A percentile compares a stretch with the other conserved stretches of the same genome.
Evolutionary conservation across 1,284 basidiomycete genomes (phyloP).

Genomic region (Ganoderma leucocontextum): DNA sequence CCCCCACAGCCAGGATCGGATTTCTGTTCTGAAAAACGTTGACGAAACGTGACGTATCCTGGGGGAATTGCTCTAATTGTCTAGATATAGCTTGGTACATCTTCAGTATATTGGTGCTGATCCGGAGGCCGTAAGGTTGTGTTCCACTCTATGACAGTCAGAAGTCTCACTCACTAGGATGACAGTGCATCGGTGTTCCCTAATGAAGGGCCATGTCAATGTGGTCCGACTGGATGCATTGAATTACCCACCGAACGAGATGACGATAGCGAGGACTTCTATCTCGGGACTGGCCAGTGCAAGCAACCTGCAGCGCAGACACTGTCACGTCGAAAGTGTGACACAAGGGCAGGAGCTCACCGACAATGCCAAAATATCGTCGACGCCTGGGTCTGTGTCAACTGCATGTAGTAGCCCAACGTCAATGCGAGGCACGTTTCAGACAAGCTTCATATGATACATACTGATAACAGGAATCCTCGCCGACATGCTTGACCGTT

Average conservation of each 20-base stretch:
- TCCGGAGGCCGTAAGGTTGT: constrained; percentile 6
- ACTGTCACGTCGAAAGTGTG: constrained; percentile 23
- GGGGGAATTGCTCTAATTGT: constrained; percentile 70
- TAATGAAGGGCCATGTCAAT: constrained; percentile 36
- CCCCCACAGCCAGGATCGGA: constrained; percentile 74
- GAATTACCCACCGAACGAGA: constrained; percentile 73
- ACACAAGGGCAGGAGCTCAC: constrained; percentile 11
- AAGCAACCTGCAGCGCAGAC: constrained; percentile 53
- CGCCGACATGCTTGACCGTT: not conserved
- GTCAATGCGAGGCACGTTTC: not conserved
- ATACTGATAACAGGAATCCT: constrained; percentile 63
- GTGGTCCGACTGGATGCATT: not conserved
- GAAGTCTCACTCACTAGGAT: constrained; percentile 56
- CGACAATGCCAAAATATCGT: constrained; percentile 84
- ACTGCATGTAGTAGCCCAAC: constrained; percentile 58
- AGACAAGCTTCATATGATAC: not conserved
- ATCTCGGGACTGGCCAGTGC: constrained; percentile 81
- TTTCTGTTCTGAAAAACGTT: constrained; percentile 58
- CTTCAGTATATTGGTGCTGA: constrained; percentile 81
- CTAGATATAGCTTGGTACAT: constrained; percentile 75
- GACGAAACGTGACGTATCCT: constrained; percentile 65
- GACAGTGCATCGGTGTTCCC: constrained; percentile 76
- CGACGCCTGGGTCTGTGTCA: constrained; percentile 90
- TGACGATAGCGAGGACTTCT: constrained; percentile 79
- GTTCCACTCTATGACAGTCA: not conserved